These are phyloP conservation scores for Thamnidium elegans DNA, from an alignment of 192 early-diverging fungal species.

Conservation along the genomic window DNA sequence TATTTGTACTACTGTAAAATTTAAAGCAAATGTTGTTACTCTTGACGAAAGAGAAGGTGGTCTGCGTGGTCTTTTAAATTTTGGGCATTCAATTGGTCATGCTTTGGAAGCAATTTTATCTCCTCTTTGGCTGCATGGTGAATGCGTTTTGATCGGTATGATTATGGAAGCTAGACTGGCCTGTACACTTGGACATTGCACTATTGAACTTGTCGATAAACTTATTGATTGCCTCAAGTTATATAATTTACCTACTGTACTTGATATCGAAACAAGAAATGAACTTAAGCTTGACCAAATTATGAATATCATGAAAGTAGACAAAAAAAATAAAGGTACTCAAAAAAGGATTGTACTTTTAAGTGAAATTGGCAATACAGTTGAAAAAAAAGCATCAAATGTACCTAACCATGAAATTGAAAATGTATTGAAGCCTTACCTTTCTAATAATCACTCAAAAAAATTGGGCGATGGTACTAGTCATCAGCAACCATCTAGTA, in stretches of 20 bases:
- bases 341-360: constrained; percentile 87
- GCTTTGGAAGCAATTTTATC: constrained; percentile 89
- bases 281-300: constrained; percentile 69
- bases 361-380: constrained; percentile 73
- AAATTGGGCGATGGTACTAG: no score
- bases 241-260: constrained; percentile 81
- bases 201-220: constrained; percentile 76
- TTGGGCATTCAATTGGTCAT: constrained; percentile 95
- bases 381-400: constrained; percentile 74
- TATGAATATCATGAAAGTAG: constrained; percentile 84
- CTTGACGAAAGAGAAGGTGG: constrained; percentile 92
- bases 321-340: constrained; percentile 92
- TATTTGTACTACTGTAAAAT: constrained; percentile 78
- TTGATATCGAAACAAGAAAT: constrained; percentile 57
- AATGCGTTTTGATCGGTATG: constrained; percentile 93
- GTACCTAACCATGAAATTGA: constrained; percentile 77
- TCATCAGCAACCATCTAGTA: no score
- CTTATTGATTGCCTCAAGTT: constrained; percentile 74
- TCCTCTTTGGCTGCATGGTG: constrained; percentile 88
- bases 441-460: constrained; percentile 44
- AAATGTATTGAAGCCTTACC: background rate
- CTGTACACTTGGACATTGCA: constrained; percentile 72
- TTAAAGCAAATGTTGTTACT: constrained; percentile 94
- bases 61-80: constrained; percentile 91
- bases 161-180: constrained; percentile 90